Percentiles rank a stretch among this genome's conserved stretches.
phyloP scores from a whole-genome alignment of 2,329 filamentous ascomycete genomes.

The Talaromyces sp. region DNA sequence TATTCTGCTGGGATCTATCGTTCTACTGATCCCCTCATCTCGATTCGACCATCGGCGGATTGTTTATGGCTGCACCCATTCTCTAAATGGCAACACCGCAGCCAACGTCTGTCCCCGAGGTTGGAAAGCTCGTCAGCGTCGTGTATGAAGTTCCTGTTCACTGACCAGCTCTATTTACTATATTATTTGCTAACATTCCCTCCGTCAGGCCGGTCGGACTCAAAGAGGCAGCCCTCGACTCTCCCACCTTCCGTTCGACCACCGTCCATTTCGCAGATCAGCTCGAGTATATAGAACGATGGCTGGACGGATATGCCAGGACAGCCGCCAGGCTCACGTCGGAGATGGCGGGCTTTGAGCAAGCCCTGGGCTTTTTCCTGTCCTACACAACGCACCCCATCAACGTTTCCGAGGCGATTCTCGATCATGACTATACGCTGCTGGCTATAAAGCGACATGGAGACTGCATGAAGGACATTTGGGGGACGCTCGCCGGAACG shows the following conservation, averaged over 20 bases:
- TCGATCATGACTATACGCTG: slow-evolving; percentile 94
- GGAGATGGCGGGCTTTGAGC: slow-evolving; percentile 70
- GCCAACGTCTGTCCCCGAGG: slow-evolving; percentile 32
- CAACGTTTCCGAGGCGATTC: slow-evolving; percentile 71
- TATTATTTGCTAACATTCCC: not conserved
- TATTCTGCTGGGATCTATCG: not conserved
- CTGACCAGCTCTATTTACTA: not conserved
- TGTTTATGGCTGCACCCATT: slow-evolving; percentile 5
- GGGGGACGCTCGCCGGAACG: slow-evolving; percentile 67
- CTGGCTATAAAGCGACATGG: slow-evolving; percentile 78
- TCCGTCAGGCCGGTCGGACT: slow-evolving; percentile 68
- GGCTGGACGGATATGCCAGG: slow-evolving; percentile 72
- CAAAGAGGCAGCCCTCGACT: slow-evolving; percentile 94
- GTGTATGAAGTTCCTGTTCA: slow-evolving; percentile 27
- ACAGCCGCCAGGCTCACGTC: slow-evolving; percentile 57
- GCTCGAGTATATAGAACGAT: slow-evolving; percentile 83
- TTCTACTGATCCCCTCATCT: not conserved
- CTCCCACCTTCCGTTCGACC: slow-evolving; percentile 87
- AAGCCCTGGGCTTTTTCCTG: slow-evolving; percentile 71
- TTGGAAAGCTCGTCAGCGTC: slow-evolving; percentile 43
- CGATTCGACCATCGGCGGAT: not conserved
- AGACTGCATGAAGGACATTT: slow-evolving; percentile 83
- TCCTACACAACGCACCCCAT: slow-evolving; percentile 68
- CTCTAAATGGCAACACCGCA: slow-evolving; percentile 29
- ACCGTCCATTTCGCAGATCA: slow-evolving; percentile 85